These are phyloP conservation scores for Carex pumila DNA, from an alignment of 176 grass and related monocot genomes.

Conservation along the genomic window DNA sequence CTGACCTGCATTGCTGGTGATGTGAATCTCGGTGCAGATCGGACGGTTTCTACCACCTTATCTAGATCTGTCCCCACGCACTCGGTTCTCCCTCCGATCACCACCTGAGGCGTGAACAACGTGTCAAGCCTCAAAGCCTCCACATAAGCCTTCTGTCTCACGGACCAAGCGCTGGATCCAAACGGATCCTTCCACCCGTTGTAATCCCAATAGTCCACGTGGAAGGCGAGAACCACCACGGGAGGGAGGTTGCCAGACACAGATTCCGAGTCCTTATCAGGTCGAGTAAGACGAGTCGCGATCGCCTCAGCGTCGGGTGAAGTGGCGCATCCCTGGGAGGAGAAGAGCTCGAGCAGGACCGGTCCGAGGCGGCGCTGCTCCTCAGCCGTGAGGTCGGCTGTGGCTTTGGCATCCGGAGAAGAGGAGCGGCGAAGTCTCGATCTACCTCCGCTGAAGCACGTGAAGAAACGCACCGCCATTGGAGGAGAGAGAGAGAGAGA, in stretches of 20 bases:
- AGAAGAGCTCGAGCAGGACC: conserved; percentile 91
- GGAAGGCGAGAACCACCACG: conserved; percentile 71
- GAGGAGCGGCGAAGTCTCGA: neutral
- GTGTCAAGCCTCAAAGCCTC: conserved; percentile 85
- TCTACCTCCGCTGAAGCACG: conserved; percentile 52
- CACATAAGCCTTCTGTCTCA: conserved; percentile 91
- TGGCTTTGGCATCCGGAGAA: neutral
- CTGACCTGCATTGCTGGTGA: conserved; percentile 75
- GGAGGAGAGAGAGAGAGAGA: neutral
- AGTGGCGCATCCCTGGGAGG: conserved; percentile 64
- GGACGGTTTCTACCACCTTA: conserved; percentile 37
- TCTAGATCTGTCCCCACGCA: conserved; percentile 79
- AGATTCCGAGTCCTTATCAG: conserved; percentile 14
- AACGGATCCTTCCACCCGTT: conserved; percentile 86
- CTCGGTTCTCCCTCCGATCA: conserved; percentile 64
- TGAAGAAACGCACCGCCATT: conserved; percentile 60
- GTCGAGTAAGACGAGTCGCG: conserved; percentile 39
- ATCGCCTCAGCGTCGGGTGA: conserved; percentile 72
- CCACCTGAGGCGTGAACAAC: conserved; percentile 82
- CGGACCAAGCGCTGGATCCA: conserved; percentile 75
- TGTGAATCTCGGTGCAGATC: conserved; percentile 45
- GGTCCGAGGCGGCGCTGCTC: conserved; percentile 46
- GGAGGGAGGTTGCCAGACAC: neutral
- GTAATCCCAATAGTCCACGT: conserved; percentile 98
- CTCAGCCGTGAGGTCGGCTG: conserved; percentile 36